Conservation (phyloP, 2,329 filamentous ascomycete species). For the Atkinsonella texensis region DNA sequence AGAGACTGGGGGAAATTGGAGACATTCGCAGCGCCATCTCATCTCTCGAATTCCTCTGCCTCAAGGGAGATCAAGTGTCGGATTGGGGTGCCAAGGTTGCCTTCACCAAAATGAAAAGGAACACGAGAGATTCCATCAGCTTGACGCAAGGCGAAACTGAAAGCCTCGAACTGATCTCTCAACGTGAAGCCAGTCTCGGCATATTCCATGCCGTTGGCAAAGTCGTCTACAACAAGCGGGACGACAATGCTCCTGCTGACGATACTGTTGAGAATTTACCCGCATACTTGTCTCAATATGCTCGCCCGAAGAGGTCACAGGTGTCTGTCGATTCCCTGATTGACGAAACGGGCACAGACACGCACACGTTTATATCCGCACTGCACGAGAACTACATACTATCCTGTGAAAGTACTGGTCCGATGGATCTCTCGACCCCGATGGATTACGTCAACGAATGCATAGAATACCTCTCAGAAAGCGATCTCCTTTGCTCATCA, state of each 20-base stretch:
- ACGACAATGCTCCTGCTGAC: constrained; percentile 34
- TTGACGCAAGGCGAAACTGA: constrained; percentile 70
- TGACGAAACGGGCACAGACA: constrained; percentile 87
- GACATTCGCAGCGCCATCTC: constrained; percentile 90
- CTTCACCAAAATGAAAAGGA: constrained; percentile 56
- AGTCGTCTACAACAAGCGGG: constrained; percentile 90
- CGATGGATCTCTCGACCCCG: constrained; percentile 43
- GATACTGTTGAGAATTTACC: constrained; percentile 44
- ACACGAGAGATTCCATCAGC: constrained; percentile 39
- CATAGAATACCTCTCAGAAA: constrained; percentile 75
- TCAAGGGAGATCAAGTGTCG: constrained; percentile 63
- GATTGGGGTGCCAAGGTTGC: constrained; percentile 65
- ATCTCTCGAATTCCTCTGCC: constrained; percentile 80
- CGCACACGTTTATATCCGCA: constrained; percentile 76
- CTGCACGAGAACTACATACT: constrained; percentile 88
- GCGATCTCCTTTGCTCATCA: constrained; percentile 71
- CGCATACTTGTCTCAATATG: constrained; percentile 41
- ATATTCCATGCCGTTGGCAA: constrained; percentile 96
- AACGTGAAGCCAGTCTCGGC: constrained; percentile 78
- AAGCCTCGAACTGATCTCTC: constrained; percentile 68
- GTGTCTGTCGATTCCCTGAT: constrained; percentile 66
- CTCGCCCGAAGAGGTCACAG: constrained; percentile 50
- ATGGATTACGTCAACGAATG: constrained; percentile 76
- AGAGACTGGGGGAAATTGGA: constrained; percentile 70
- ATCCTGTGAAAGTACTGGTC: constrained; percentile 56